Evolutionary conservation across 805 yeast genomes (phyloP).

Genomic region (Candida easanensis): DNA sequence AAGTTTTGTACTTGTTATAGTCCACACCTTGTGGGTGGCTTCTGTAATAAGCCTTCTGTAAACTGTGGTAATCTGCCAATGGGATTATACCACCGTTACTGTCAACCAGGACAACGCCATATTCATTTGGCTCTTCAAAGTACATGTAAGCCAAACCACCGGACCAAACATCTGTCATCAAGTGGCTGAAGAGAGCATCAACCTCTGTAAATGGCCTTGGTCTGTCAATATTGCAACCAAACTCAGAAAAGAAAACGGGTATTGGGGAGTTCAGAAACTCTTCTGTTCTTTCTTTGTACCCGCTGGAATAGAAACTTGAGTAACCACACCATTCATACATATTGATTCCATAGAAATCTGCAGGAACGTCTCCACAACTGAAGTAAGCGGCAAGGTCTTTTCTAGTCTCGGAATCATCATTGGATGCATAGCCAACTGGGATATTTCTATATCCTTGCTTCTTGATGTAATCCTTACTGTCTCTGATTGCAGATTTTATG

Average conservation of each 20-base stretch:
- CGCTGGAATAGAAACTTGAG: conserved; percentile 60
- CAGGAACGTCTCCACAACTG: conserved; percentile 67
- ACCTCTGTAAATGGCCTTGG: conserved; percentile 77
- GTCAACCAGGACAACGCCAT: conserved; percentile 60
- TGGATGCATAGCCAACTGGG: conserved; percentile 93
- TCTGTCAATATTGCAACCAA: conserved; percentile 66
- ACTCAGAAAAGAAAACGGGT: conserved; percentile 78
- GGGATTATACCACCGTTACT: conserved; percentile 44
- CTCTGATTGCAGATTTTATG: conserved; percentile 95
- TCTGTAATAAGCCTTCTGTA: conserved; percentile 47
- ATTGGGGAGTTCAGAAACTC: conserved; percentile 63
- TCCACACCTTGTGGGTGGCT: conserved; percentile 46
- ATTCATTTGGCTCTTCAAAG: conserved; percentile 71
- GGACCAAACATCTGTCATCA: conserved; percentile 80
- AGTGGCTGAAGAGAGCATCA: conserved; percentile 55
- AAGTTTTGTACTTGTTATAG: conserved; percentile 28
- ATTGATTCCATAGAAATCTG: conserved; percentile 80
- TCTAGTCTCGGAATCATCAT: conserved; percentile 83
- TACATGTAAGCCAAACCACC: conserved; percentile 86
- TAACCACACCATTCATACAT: conserved; percentile 88
- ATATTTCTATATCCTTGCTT: conserved; percentile 65
- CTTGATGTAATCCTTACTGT: conserved; percentile 71
- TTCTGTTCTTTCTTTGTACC: conserved; percentile 60
- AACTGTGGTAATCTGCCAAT: conserved; percentile 56
- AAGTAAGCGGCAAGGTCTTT: conserved; percentile 79